These are phyloP conservation scores for Suhomyces maxii DNA, from an alignment of 1,139 yeast species.

Conservation along the genomic window DNA sequence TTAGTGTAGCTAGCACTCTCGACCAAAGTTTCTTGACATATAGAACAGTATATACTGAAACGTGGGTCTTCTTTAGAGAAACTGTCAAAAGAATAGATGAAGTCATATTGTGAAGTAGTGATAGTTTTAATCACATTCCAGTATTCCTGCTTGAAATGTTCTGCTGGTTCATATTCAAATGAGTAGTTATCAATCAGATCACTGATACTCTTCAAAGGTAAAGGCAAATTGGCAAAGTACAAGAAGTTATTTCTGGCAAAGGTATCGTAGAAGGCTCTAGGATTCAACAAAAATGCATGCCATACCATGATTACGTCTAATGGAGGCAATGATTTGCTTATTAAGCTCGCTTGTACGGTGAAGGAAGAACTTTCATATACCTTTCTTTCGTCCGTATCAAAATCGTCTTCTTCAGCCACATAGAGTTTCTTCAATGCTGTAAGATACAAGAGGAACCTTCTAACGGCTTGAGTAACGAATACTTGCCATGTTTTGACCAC, in stretches of 20 bases:
- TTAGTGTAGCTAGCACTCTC: slow-evolving; percentile 15
- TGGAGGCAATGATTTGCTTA: slow-evolving; percentile 25
- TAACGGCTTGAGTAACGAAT: slow-evolving; percentile 29
- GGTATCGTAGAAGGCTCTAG: slow-evolving; percentile 29
- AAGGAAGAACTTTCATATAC: background rate
- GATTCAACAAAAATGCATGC: slow-evolving; percentile 36
- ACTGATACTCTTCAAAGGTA: slow-evolving; percentile 27
- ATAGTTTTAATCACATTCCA: slow-evolving; percentile 6
- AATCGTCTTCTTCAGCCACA: background rate
- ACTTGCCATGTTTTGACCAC: slow-evolving; percentile 25
- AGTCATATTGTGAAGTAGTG: slow-evolving; percentile 1
- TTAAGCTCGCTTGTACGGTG: background rate
- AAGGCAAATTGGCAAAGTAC: slow-evolving; percentile 23
- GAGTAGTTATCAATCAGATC: slow-evolving; percentile 23
- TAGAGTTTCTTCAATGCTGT: slow-evolving; percentile 16
- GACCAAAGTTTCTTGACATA: slow-evolving; percentile 12
- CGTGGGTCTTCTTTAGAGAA: slow-evolving; percentile 8
- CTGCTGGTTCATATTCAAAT: slow-evolving; percentile 20
- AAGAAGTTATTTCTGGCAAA: slow-evolving; percentile 24
- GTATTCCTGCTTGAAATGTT: slow-evolving; percentile 5
- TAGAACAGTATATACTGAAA: slow-evolving; percentile 19
- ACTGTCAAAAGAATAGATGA: slow-evolving; percentile 1
- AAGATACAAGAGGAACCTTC: slow-evolving; percentile 31
- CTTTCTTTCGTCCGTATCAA: background rate
- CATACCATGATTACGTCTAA: slow-evolving; percentile 42